Base-by-base conservation (phyloP, 2,329 filamentous ascomycete genomes). In the Daldinia sp. region DNA sequence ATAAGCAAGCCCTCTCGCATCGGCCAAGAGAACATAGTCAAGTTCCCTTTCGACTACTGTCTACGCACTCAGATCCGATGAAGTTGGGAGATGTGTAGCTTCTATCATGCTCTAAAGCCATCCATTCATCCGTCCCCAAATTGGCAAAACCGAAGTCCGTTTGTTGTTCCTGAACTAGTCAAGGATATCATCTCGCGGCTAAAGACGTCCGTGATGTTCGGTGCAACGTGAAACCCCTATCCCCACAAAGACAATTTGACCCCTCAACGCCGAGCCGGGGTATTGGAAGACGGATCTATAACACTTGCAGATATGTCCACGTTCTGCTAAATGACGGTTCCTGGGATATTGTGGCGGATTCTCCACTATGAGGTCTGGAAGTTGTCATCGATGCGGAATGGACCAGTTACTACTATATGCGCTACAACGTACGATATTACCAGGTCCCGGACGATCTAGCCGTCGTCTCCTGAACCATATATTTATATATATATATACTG, bases 261-360 rank as follows among this genome's bases (percentile, higher is more conserved):
- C 68, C 60, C 64, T 68, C 64, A 64, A 54, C 56, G 64, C 67
- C 68, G 55, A 69, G 64, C 58, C 64, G 59, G 64, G 62, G 58
- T 35, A 64, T 61, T 63, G 54, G 58, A 56, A 56, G 35, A 45
- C 43, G 41, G 32, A 30, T 45, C 30, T 58, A 59, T 56, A 29
- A 21, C 15, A 47, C 30, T 21, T 50, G 15, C 57, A 63, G 21
- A 47, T 8, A 61, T 41, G 1, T n/a, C 21, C 60, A 68, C 29
- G 56, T 39, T 64, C 19, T 66, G 19, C 10, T 41, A 21, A 11
- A 58, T 37, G 37, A 17, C 52, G 15, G 48, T 54, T 34, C 49
- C 54, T 11, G 32, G 21, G 17, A 51, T 29, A n/a, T 37, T 21
- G 19, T 30, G 27, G 47, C 17, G 37, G 50, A 27, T 63, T 41